These are phyloP conservation scores for Penicillium cataractarum DNA, from an alignment of 495 filamentous ascomycete species.

Conservation along the genomic window DNA sequence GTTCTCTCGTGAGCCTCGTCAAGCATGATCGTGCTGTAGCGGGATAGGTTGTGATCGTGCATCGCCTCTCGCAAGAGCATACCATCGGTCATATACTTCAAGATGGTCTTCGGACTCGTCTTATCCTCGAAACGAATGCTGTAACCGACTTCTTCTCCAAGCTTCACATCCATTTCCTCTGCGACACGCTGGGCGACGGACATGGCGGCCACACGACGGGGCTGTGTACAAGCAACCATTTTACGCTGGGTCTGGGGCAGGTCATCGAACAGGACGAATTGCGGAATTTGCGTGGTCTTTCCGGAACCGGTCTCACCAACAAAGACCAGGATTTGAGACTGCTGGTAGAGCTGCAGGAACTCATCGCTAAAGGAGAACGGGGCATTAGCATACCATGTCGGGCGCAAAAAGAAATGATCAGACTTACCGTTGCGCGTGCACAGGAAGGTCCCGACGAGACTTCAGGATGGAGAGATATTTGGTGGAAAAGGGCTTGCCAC, in stretches of 20 bases:
- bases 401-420: not conserved
- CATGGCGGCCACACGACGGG: constrained; percentile 97
- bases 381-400: constrained; percentile 1
- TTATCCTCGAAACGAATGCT: constrained; percentile 98
- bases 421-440: constrained; percentile 80
- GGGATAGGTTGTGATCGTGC: constrained; percentile 87
- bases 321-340: constrained; percentile 93
- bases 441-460: constrained; percentile 81
- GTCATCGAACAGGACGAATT: constrained; percentile 97
- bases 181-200: constrained; percentile 98
- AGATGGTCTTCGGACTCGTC: constrained; percentile 84
- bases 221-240: constrained; percentile 96
- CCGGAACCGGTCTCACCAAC: constrained; percentile 99
- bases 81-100: constrained; percentile 99
- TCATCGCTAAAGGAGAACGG: constrained; percentile 65
- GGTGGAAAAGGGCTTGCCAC: constrained; percentile 68
- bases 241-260: constrained; percentile 82
- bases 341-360: constrained; percentile 90
- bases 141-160: constrained; percentile 97
- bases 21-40: constrained; percentile 97
- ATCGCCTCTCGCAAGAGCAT: constrained; percentile 98
- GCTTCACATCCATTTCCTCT: constrained; percentile 89
- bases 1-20: constrained; percentile 98
- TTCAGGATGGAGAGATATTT: constrained; percentile 89
- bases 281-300: constrained; percentile 98